Percentiles rank a stretch among this genome's conserved stretches.
phyloP scores from a whole-genome alignment of 1,284 basidiomycete genomes.

The Hortiboletus rubellus region DNA sequence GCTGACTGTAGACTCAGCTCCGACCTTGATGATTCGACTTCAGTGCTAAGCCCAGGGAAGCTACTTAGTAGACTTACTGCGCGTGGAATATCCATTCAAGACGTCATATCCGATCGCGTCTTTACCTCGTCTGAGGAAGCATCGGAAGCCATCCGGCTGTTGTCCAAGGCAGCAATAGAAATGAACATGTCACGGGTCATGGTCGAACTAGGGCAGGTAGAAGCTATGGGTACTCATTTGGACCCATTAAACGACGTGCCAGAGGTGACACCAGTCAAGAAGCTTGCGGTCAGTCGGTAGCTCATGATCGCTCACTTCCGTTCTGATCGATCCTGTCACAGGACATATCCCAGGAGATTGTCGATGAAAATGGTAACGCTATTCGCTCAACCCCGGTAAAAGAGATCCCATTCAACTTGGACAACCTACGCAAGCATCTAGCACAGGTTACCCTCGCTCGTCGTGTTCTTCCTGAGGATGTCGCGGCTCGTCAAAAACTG shows the following conservation, averaged over 20 bases:
- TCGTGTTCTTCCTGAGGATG: conserved; percentile 62
- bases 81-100: conserved; percentile 50
- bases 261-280: conserved; percentile 54
- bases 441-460: conserved; percentile 62
- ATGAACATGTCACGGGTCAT: conserved; percentile 53
- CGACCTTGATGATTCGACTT: conserved; percentile 23
- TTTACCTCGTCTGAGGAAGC: conserved; percentile 57
- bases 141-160: conserved; percentile 50
- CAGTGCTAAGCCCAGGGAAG: conserved; percentile 18
- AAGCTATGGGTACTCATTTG: conserved; percentile 43
- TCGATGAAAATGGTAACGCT: conserved; percentile 27
- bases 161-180: conserved; percentile 62
- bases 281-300: conserved; percentile 25
- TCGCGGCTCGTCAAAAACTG: conserved; percentile 75
- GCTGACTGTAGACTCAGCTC: conserved; percentile 40
- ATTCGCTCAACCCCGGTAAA: conserved; percentile 24
- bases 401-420: conserved; percentile 71
- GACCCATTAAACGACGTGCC: conserved; percentile 56
- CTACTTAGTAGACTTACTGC: conserved; percentile 52
- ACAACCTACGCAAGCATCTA: conserved; percentile 67
- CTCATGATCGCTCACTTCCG: not conserved
- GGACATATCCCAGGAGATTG: conserved; percentile 21
- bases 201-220: conserved; percentile 54
- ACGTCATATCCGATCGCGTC: conserved; percentile 58
- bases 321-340: not conserved